Base-by-base conservation (phyloP, 352 stramenopile genomes). In the Aphanomyces cochlioides region DNA sequence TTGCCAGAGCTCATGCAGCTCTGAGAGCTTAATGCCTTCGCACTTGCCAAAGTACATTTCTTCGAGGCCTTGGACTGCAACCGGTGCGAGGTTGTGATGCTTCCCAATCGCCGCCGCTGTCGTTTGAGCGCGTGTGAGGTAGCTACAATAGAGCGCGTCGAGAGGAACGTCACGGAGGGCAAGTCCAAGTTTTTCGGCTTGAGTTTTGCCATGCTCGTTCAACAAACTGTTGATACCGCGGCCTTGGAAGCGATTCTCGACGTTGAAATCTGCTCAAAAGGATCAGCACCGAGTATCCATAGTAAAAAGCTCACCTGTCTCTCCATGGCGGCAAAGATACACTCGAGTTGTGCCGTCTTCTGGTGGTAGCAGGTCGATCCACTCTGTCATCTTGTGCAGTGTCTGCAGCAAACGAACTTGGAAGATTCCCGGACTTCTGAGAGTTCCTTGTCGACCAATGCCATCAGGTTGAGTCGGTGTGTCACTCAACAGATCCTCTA, bases 21-120 rank as follows among this genome's bases (percentile, higher is more conserved):
- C 48, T 34, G 80, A 76, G 69, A 87, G 84, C 59, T 78, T 74
- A 53, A 87, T 79, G 56, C 83, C 84, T 67, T 93, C 85, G 17
- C 90, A 78, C 47, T 82, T 48, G 10, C 85, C 85, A 64, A 92
- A 93, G 75, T 85, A 90, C 85, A 93, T 93, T 69, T 93, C 85
- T 64, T 93, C 19, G 19, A 67, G 19, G 7, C 59, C 59, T 56
- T 67, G 37, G 7, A 67, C 37, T 7, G 3, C 34, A 8, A 7
- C 56, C 3, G 56, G n/a, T n/a, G 19, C 34, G 56, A 63, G 19
- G 19, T 61, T 7, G 19, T 69, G 50, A 45, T 69, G 41, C 13
- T n/a, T 15, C 7, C 50, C 36, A 4, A 69, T 69, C 21, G 39
- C 39, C 3, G 47, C 47, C 10, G 63, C 63, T 1, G 82, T 92